Base-by-base conservation (phyloP, 2,329 filamentous ascomycete genomes). In the Fusarium redolens region DNA sequence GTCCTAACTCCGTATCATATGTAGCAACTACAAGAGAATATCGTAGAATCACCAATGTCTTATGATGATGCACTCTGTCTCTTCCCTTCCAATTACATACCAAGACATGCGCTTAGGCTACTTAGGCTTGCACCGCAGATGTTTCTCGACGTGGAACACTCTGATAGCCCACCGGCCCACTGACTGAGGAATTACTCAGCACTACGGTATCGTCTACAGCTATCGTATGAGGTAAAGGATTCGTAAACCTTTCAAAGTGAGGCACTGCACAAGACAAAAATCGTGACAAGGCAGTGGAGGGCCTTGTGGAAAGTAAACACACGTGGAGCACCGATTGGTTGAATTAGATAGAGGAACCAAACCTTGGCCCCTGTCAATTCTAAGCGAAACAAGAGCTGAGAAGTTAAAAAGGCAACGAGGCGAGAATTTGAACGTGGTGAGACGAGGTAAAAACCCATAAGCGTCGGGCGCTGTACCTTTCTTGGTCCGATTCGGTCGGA, bases 241-340 rank as follows among this genome's bases (percentile, higher is more conserved):
- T 41, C 33, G 51, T 11, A 65, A 45, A 68, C 45, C 44, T 48
- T 64, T 43, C 38, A 33, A 52, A n/a, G 44, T 41, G 35, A 62
- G 20, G 51, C 50, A 63, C 48, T 51, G 40, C 31, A 58, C 22
- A 48, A 68, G 33, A 56, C 33, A 64, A 58, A 38, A 44, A 40
- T 30, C 57, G 57, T 48, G 54, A 52, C 55, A 71, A 61, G 55
- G 37, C 28, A 47, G 48, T 37, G 54, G 38, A 68, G 54, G 54
- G 45, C 31, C 54, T 55, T 50, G 45, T 57, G 40, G 35, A 58
- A 41, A 61, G 62, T 54, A 61, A 65, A 69, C 52, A 65, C 71
- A 73, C 71, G 71, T 74, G 71, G 71, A 72, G 57, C 65, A 74
- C 68, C 59, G 62, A 73, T 73, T 73, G 71, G 71, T 51, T 41